Evolutionary conservation across 768 basidiomycete genomes (phyloP).

Genomic region (Lentinus tigrinus): DNA sequence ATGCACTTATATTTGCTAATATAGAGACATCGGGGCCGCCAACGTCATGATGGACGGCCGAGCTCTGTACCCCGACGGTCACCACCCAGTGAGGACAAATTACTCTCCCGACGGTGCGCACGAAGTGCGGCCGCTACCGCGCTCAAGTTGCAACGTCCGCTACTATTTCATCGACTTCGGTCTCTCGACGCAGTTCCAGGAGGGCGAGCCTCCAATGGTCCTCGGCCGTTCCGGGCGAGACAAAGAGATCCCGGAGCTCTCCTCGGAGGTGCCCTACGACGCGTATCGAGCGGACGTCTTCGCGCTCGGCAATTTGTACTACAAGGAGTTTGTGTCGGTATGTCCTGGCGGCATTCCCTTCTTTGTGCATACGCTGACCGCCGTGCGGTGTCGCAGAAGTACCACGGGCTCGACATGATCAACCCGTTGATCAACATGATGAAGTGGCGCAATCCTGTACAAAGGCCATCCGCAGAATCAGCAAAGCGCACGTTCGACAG

Average conservation of each 20-base stretch:
- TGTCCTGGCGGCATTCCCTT: too few species aligned
- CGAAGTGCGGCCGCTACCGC: conserved; percentile 26
- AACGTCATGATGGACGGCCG: conserved; percentile 26
- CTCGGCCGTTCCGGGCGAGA: conserved; percentile 19
- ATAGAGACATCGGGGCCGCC: conserved; percentile 14
- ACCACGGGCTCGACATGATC: conserved; percentile 12
- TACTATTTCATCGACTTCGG: conserved; percentile 27
- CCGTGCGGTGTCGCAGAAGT: conserved; percentile 3
- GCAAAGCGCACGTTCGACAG: conserved; percentile 4
- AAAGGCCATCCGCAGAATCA: conserved; percentile 7
- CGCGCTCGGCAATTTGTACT: conserved; percentile 22
- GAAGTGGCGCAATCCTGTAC: conserved; percentile 6
- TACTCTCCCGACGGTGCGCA: conserved; percentile 33
- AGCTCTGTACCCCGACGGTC: conserved; percentile 17
- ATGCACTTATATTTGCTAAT: conserved; percentile 4
- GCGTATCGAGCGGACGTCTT: conserved; percentile 24
- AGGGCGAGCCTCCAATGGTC: conserved; percentile 8
- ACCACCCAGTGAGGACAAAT: conserved; percentile 26
- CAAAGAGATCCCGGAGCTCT: conserved; percentile 23
- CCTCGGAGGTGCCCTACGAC: conserved; percentile 17
- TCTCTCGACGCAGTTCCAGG: conserved; percentile 11
- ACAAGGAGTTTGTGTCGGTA: conserved; percentile 17
- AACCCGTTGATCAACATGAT: conserved; percentile 13
- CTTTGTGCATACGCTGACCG: too few species aligned
- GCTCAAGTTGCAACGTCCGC: conserved; percentile 34